A percentile compares a stretch with the other conserved stretches of the same genome.
Conservation (phyloP, 208 protist genomes). For the Naegleria lovaniensis region DNA sequence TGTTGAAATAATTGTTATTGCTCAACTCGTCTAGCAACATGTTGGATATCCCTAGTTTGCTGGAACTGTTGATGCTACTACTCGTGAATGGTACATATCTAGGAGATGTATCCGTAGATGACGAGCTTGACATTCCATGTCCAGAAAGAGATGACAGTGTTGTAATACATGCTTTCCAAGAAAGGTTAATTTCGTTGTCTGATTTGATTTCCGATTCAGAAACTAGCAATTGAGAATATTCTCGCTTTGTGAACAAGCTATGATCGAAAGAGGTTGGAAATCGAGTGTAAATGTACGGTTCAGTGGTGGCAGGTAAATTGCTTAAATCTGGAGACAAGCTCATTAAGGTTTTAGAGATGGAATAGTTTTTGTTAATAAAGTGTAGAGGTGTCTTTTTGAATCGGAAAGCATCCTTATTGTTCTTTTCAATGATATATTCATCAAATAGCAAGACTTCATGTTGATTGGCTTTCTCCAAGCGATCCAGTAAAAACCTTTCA, state of each 20-base stretch:
- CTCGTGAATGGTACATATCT: neutral
- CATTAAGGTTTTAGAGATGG: neutral
- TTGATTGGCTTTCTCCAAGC: constrained; percentile 23
- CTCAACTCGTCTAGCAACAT: neutral
- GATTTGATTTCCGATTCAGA: neutral
- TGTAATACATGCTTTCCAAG: constrained; percentile 24
- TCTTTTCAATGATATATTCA: constrained; percentile 36
- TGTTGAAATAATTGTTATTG: neutral
- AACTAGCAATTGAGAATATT: neutral
- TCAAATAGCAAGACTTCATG: constrained; percentile 41
- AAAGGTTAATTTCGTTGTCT: neutral
- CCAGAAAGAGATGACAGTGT: neutral
- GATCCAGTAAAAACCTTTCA: constrained; percentile 40
- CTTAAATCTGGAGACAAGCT: neutral
- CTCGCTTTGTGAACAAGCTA: neutral
- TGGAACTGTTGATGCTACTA: neutral
- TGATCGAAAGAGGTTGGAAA: constrained; percentile 16
- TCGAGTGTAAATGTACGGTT: neutral
- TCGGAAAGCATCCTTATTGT: neutral
- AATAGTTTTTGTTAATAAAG: neutral
- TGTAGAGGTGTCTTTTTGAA: neutral
- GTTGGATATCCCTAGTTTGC: neutral
- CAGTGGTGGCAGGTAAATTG: neutral
- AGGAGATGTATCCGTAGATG: neutral
- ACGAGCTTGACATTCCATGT: neutral